These are phyloP conservation scores for Cladosporium austrohemisphaericum DNA, from an alignment of 2,329 filamentous ascomycete species.

Conservation along the genomic window DNA sequence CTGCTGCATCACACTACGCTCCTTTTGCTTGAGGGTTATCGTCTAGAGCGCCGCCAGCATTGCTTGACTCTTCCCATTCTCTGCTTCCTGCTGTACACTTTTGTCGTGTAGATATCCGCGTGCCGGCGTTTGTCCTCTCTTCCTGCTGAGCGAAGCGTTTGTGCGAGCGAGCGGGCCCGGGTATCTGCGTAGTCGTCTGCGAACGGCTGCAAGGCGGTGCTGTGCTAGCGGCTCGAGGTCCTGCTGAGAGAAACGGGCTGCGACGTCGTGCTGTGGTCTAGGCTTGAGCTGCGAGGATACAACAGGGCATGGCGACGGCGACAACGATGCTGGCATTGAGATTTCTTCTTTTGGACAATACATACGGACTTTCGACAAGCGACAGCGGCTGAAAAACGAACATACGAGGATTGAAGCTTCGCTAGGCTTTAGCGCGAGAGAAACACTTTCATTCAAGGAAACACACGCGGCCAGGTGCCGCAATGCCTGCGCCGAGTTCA, in stretches of 20 bases:
- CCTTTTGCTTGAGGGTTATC: not conserved
- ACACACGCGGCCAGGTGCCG: constrained; percentile 13
- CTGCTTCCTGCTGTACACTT: not conserved
- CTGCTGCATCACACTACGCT: too few relatives aligned
- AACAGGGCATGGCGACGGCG: constrained; percentile 11
- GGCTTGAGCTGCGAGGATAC: constrained; percentile 2
- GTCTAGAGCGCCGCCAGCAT: not conserved
- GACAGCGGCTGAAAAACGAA: constrained; percentile 6
- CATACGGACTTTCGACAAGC: constrained; percentile 10
- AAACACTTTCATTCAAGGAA: not conserved
- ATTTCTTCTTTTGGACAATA: constrained; percentile 12
- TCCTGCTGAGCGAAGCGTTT: constrained; percentile 1
- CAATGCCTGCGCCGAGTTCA: constrained; percentile 20
- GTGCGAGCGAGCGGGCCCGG: not conserved
- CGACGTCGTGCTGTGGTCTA: constrained; percentile 5
- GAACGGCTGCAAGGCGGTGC: constrained; percentile 11
- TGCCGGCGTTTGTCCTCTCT: not conserved
- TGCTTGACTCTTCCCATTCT: not conserved
- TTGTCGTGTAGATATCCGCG: not conserved
- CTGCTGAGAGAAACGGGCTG: not conserved
- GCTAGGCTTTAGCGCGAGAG: not conserved
- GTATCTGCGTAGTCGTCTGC: constrained; percentile 10
- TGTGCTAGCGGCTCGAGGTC: constrained; percentile 2
- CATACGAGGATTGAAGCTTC: not conserved
- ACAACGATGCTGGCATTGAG: constrained; percentile 15